Base-by-base conservation (phyloP, 2,329 filamentous ascomycete genomes). In the Hortaea werneckii region DNA sequence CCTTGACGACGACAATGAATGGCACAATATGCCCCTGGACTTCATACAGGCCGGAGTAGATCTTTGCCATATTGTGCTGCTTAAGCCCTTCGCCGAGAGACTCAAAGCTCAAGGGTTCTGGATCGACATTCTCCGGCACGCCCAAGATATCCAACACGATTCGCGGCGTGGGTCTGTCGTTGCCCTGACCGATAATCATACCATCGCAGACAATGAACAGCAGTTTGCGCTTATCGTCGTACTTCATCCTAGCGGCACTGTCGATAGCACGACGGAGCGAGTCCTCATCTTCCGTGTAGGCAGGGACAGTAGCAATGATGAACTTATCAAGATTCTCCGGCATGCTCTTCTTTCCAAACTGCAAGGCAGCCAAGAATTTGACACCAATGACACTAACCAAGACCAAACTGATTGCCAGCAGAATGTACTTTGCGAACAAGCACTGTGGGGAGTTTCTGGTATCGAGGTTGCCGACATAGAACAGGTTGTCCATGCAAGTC, bases 181-280 rank as follows among this genome's bases (percentile, higher is more conserved):
- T 98, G 61, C 92, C 92, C 70, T 95, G 89, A 59, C 92, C 92
- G 54, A 98, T 94, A 72, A 98, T 98, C 90, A 98, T 96, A 68
- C 92, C 92, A 61, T 98, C 92, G 60, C 92, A 98, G 53, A 98
- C 75, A 50, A 98, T 76, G 54, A 95, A 80, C 27, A 98, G 74
- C 9, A 98, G 76, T 73, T 98, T 55, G 59, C 92, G 87, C 73
- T 98, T 98, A 64, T 98, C 90, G 60, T 98, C 92, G 62, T 98
- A 98, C 55, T 82, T 82, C 88, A 95, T 95, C 50, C 88, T 79
- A 28, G 92, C 89, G 48, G 87, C 85, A 0, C 92, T 98, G 65
- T 98, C 92, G 58, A 98, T 95, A 48, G 92, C 92, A 74, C 90
- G 89, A 45, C 92, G 87, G 27, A 98, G 76, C 32, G 90, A 96